These are phyloP conservation scores for Cutaneotrichosporon sp. DNA, from an alignment of 1,284 basidiomycete species.

Conservation along the genomic window DNA sequence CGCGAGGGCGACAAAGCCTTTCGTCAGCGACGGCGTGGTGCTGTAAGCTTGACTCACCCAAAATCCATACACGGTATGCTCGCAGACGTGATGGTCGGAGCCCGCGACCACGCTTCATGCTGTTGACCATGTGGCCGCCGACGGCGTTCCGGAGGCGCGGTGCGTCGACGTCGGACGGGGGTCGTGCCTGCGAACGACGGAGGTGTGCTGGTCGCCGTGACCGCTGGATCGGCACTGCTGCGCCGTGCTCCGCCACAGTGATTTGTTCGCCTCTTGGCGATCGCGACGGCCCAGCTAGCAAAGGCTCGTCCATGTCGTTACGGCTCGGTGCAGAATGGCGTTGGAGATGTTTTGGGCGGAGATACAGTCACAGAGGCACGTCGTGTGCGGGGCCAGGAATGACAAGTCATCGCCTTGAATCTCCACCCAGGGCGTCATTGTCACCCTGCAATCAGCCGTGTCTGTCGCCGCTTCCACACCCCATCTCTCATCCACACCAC, in stretches of 20 bases:
- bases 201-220: constrained; percentile 2
- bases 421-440: not conserved
- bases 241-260: no score
- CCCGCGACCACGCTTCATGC: constrained; percentile 32
- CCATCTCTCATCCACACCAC: not conserved
- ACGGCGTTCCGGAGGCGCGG: constrained; percentile 13
- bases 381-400: no score
- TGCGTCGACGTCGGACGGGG: not conserved
- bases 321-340: no score
- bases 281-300: no score
- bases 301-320: no score
- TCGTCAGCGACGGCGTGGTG: no score
- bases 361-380: not conserved
- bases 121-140: constrained; percentile 29
- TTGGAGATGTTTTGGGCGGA: no score
- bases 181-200: not conserved
- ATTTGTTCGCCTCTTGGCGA: no score
- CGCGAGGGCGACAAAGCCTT: constrained; percentile 18
- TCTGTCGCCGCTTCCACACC: not conserved
- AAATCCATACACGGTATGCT: not conserved
- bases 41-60: constrained; percentile 14
- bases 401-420: not conserved
- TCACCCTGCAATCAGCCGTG: not conserved
- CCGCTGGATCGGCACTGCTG: not conserved
- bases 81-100: not conserved